Conservation (phyloP, 2,329 filamentous ascomycete genomes). For the Stemphylium vesicarium region DNA sequence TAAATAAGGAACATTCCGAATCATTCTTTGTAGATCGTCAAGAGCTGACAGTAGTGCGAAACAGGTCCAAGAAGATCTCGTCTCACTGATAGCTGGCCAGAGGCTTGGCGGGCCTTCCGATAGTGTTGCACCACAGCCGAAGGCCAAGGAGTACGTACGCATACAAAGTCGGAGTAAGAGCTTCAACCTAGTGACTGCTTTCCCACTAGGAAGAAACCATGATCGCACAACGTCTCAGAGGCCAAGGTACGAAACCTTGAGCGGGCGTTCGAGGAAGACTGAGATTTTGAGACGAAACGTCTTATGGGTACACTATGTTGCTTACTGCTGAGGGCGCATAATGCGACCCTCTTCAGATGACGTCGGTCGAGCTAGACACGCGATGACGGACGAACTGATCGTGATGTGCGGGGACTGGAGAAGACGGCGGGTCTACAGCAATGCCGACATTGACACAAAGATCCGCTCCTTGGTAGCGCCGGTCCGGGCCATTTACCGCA, state of each 20-base stretch:
- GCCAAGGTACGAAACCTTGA: neutral
- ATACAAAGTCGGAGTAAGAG: neutral
- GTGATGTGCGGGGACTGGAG: neutral
- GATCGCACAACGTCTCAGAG: neutral
- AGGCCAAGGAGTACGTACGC: neutral
- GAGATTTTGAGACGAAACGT: neutral
- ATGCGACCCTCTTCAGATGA: neutral
- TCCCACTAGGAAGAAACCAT: neutral
- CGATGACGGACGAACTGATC: neutral
- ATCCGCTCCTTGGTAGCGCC: constrained; percentile 4
- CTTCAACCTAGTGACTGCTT: neutral
- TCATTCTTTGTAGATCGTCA: too few relatives aligned
- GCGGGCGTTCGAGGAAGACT: neutral
- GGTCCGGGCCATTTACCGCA: constrained; percentile 4
- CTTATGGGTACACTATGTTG: neutral
- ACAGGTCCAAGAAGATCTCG: too few relatives aligned
- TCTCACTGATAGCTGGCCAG: too few relatives aligned
- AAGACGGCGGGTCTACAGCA: constrained; percentile 1
- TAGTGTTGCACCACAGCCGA: too few relatives aligned
- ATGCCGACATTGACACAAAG: constrained; percentile 6
- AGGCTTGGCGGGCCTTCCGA: too few relatives aligned
- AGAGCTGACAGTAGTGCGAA: too few relatives aligned
- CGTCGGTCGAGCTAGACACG: neutral
- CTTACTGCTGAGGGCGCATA: neutral
- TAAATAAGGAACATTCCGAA: too few relatives aligned